phyloP scores from a whole-genome alignment of 768 basidiomycete genomes.

The Dioszegia crocea region DNA sequence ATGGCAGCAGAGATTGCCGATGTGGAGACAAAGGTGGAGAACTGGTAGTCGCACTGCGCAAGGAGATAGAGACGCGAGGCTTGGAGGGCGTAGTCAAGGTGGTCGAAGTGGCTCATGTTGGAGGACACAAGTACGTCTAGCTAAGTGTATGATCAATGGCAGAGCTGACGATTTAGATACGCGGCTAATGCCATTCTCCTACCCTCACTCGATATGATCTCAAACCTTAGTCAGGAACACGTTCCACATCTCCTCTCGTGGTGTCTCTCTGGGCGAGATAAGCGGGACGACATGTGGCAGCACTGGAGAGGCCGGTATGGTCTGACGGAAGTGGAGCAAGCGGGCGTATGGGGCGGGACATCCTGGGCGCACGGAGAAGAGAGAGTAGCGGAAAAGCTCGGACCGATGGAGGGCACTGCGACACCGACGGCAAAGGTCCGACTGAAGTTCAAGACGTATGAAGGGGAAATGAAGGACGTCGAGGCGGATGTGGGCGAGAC shows the following conservation, averaged over 20 bases:
- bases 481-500: conserved; percentile 28
- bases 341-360: conserved; percentile 19
- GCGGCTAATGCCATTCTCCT: conserved; percentile 50
- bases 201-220: conserved; percentile 57
- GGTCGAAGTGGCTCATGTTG: conserved; percentile 71
- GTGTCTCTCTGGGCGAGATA: conserved; percentile 48
- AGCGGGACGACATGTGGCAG: conserved; percentile 49
- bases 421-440: neutral
- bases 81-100: conserved; percentile 52
- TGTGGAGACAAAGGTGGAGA: conserved; percentile 65
- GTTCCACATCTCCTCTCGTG: conserved; percentile 58
- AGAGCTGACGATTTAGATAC: conserved; percentile 29
- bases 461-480: conserved; percentile 32
- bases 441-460: conserved; percentile 38
- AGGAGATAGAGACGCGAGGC: conserved; percentile 55
- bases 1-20: conserved; percentile 71
- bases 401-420: neutral
- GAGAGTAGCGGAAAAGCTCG: neutral
- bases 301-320: conserved; percentile 75
- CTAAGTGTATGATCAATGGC: neutral
- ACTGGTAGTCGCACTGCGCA: conserved; percentile 59
- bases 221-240: conserved; percentile 59
- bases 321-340: conserved; percentile 59
- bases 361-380: neutral
- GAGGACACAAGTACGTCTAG: conserved; percentile 69